Base-by-base conservation (phyloP, 306 rosid species). In the Heteromeles arbutifolia region DNA sequence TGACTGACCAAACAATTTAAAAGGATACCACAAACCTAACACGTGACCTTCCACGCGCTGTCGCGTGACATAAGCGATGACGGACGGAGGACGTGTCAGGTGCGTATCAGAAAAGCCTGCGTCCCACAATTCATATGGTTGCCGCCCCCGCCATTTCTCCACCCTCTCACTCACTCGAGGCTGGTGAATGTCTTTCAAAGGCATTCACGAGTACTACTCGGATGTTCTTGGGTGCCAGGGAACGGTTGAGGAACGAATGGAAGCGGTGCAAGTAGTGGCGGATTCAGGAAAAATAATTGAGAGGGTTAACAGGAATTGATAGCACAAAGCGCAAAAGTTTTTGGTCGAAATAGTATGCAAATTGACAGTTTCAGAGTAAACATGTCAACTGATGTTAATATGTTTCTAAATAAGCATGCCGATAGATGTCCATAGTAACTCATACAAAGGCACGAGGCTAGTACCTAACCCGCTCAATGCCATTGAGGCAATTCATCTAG, bases 211-310 rank as follows among this genome's bases (percentile, higher is more conserved):
- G 24, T 62, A 8, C 12, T 74, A 18, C 22, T 69, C 62, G 65
- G 64, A 64, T 84, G 57, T 61, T 58, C 68, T 74, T 62, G 31
- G 45, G 76, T 78, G 76, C 79, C 90, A 95, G 97, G 97, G 96
- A 70, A 87, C 96, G 4, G 97, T 92, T 31, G 98, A 92, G 88
- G 95, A 95, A 85, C 84, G 93, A 79, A 95, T 92, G 97, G 97
- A 92, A 84, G 98, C 95, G 8, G 8, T 34, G 8, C 39, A 34
- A 34, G 39, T 34, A 8, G 8, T 34, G 39, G 8, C 39, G 8
- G 2, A 34, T 34, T 2, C 6, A 34, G 8, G 0, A 34, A 34
- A 34, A 6, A 34, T 34, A 6, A 34, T 34, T 6, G 8, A 34
- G 0, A 34, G 8, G 39, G 39, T 34, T 34, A 6, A 34, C n/a